A percentile compares a stretch with the other conserved stretches of the same genome.
These are phyloP conservation scores for Apiotrichum laibachii DNA, from an alignment of 1,284 basidiomycete species.

Conservation along the genomic window DNA sequence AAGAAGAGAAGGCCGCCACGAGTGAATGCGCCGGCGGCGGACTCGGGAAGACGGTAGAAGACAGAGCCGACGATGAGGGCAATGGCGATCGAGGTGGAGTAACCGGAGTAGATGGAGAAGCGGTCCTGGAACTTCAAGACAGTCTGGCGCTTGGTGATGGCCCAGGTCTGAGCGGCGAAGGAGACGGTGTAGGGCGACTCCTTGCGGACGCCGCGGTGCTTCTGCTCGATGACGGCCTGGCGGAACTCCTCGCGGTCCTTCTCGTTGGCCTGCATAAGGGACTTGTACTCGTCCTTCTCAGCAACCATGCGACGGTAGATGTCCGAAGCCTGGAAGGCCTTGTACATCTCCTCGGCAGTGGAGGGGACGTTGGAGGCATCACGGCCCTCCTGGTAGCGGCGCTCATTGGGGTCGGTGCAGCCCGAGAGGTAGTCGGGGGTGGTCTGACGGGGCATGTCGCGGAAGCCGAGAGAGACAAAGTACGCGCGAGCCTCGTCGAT, in stretches of 20 bases:
- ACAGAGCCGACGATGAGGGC: slow-evolving; percentile 74
- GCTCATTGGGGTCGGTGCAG: slow-evolving; percentile 74
- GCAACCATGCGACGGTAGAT: slow-evolving; percentile 57
- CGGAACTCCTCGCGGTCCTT: slow-evolving; percentile 70
- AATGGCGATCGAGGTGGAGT: slow-evolving; percentile 55
- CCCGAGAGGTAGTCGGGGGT: slow-evolving; percentile 70
- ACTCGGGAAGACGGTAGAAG: slow-evolving; percentile 68
- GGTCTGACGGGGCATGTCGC: slow-evolving; percentile 53
- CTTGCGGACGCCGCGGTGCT: slow-evolving; percentile 74
- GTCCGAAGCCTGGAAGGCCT: slow-evolving; percentile 62
- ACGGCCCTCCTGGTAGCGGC: slow-evolving; percentile 72
- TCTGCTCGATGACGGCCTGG: slow-evolving; percentile 70
- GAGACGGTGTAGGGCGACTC: slow-evolving; percentile 84
- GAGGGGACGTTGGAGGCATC: slow-evolving; percentile 66
- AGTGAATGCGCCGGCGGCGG: slow-evolving; percentile 78
- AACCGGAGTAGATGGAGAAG: slow-evolving; percentile 75
- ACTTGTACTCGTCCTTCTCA: slow-evolving; percentile 64
- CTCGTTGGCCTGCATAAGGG: slow-evolving; percentile 61
- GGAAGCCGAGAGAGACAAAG: slow-evolving; percentile 57
- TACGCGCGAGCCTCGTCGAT: slow-evolving; percentile 56
- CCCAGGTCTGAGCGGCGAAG: slow-evolving; percentile 69
- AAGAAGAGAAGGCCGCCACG: slow-evolving; percentile 79
- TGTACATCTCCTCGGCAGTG: slow-evolving; percentile 68
- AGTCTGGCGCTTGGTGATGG: slow-evolving; percentile 72
- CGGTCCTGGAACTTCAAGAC: slow-evolving; percentile 70